Conservation (phyloP, 768 basidiomycete genomes). For the Fibroporia radiculosa region DNA sequence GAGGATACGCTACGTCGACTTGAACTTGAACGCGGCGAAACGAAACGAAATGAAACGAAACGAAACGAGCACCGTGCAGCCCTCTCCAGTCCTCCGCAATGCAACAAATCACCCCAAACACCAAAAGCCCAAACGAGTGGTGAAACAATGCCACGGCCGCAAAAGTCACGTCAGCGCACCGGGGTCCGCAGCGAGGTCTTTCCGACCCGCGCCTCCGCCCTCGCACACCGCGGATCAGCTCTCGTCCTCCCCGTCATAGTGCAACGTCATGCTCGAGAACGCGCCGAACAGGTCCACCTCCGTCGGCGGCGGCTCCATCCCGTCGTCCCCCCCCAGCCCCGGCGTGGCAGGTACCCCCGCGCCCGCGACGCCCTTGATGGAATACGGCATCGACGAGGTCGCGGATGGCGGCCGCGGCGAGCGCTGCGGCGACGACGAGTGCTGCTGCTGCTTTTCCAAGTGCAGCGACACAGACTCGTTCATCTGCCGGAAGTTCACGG, state of each 20-base stretch:
- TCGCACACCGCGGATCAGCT: constrained; percentile 10
- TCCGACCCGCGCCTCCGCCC: too few relatives aligned
- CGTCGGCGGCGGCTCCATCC: constrained; percentile 31
- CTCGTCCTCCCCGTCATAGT: constrained; percentile 82
- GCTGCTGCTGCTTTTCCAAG: constrained; percentile 44
- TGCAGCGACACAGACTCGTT: constrained; percentile 90
- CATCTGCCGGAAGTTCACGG: constrained; percentile 83
- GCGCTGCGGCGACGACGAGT: constrained; percentile 6
- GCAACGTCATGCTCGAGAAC: constrained; percentile 85
- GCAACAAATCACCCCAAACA: too few relatives aligned
- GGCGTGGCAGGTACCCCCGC: constrained; percentile 29
- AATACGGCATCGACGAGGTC: background rate
- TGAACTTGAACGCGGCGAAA: background rate
- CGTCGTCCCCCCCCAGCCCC: constrained; percentile 32
- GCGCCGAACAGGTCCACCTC: constrained; percentile 73
- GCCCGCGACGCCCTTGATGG: constrained; percentile 29
- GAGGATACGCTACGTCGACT: too few relatives aligned
- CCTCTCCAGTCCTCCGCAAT: too few relatives aligned
- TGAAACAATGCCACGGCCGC: constrained; percentile 1
- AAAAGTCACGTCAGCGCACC: too few relatives aligned
- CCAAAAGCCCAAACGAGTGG: background rate
- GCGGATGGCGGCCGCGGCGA: constrained; percentile 2
- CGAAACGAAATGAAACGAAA: background rate
- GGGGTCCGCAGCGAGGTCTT: too few relatives aligned
- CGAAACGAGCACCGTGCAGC: too few relatives aligned